Percentiles rank a stretch among this genome's conserved stretches.
Evolutionary conservation across 306 rosid genomes (phyloP).

Genomic region (Trifolium pratense): DNA sequence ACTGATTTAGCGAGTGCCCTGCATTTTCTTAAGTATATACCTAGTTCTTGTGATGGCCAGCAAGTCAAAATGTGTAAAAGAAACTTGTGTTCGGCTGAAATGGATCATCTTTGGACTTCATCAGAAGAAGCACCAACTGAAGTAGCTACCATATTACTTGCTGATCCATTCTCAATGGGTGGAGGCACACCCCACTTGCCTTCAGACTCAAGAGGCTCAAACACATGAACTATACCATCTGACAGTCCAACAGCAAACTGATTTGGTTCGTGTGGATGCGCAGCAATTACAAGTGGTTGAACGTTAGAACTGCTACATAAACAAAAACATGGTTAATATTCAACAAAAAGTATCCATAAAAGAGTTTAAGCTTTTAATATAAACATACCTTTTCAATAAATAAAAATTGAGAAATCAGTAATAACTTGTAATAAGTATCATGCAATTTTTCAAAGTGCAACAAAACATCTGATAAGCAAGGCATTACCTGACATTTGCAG

Average conservation of each 20-base stretch:
- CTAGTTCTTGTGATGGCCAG: slow-evolving; percentile 47
- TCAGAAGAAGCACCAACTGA: slow-evolving; percentile 86
- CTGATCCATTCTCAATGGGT: slow-evolving; percentile 88
- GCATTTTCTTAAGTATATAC: slow-evolving; percentile 40
- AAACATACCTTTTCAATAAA: too few species aligned
- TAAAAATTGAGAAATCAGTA: neutral
- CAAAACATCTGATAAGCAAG: slow-evolving; percentile 10
- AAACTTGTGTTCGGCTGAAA: slow-evolving; percentile 65
- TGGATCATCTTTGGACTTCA: slow-evolving; percentile 77
- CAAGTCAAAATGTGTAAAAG: slow-evolving; percentile 62
- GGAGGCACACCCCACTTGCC: slow-evolving; percentile 97
- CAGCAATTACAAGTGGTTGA: slow-evolving; percentile 89
- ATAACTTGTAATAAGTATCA: slow-evolving; percentile 14
- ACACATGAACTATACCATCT: slow-evolving; percentile 88
- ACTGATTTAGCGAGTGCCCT: slow-evolving; percentile 14
- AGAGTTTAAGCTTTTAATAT: too few species aligned
- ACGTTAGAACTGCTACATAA: slow-evolving; percentile 63
- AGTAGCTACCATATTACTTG: slow-evolving; percentile 63
- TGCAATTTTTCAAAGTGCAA: neutral
- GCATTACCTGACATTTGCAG: slow-evolving; percentile 76
- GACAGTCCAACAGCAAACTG: slow-evolving; percentile 92
- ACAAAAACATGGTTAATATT: slow-evolving; percentile 32
- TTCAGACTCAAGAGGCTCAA: slow-evolving; percentile 94
- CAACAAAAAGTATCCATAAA: neutral
- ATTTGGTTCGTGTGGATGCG: slow-evolving; percentile 97